A percentile compares a stretch with the other conserved stretches of the same genome.
These are phyloP conservation scores for Cetraspora pellucida DNA, from an alignment of 192 early-diverging fungal species.

Conservation along the genomic window DNA sequence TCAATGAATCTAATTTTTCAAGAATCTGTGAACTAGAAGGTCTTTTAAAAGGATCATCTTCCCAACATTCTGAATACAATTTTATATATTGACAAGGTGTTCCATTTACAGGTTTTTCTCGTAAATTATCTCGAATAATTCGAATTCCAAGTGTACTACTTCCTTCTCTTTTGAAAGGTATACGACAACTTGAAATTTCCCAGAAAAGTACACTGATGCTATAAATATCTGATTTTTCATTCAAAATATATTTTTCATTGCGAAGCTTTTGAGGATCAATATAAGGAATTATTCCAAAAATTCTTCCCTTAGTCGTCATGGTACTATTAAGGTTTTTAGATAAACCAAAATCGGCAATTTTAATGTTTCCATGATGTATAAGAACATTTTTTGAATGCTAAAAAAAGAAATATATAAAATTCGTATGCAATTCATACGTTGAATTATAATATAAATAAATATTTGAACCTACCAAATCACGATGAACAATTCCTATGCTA, in stretches of 20 bases:
- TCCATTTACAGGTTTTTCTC: not conserved
- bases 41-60: not conserved
- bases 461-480: not conserved
- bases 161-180: not conserved
- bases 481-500: not conserved
- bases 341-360: not conserved
- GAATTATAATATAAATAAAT: too few relatives aligned
- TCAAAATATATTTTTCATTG: not conserved
- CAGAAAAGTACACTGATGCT: not conserved
- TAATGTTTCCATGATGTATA: not conserved
- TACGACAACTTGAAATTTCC: not conserved
- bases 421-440: too few relatives aligned
- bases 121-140: not conserved
- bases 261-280: not conserved
- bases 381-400: not conserved
- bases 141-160: not conserved
- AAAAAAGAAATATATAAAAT: too few relatives aligned
- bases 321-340: not conserved
- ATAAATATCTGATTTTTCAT: not conserved
- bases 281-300: not conserved
- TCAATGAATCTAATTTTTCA: not conserved
- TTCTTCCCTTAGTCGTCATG: not conserved
- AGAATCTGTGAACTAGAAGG: not conserved
- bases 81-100: not conserved
- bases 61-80: not conserved